Percentiles rank a stretch among this genome's conserved stretches.
Conservation (phyloP, 371 early-diverging fungal genomes). For the Syncephalastrum racemosum region DNA sequence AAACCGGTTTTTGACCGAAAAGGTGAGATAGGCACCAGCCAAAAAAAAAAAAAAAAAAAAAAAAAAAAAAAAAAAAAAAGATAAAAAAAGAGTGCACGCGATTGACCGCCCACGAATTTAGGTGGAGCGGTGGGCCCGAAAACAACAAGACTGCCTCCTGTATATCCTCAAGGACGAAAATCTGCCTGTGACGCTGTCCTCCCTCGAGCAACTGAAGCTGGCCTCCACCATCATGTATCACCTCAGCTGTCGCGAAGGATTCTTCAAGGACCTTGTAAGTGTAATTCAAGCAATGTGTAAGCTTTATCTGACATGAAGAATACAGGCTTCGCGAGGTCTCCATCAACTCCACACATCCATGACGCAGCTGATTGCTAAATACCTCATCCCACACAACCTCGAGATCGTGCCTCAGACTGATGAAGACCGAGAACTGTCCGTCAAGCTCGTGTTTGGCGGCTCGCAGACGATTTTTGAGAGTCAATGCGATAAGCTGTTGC, state of each 20-base stretch:
- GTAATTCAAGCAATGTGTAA: neutral
- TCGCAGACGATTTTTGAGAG: conserved; percentile 24
- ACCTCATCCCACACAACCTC: conserved; percentile 38
- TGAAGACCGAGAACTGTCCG: conserved; percentile 38
- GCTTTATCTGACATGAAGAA: neutral
- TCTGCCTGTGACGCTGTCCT: conserved; percentile 34
- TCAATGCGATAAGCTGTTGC: conserved; percentile 7
- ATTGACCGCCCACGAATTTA: conserved; percentile 16
- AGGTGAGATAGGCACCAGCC: too few species aligned
- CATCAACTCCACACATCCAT: conserved; percentile 50
- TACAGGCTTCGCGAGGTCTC: conserved; percentile 21
- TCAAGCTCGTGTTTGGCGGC: conserved; percentile 28
- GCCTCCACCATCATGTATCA: conserved; percentile 45
- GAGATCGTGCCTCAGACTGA: conserved; percentile 42
- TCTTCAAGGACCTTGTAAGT: conserved; percentile 40
- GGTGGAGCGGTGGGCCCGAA: conserved; percentile 59
- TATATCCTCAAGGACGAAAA: conserved; percentile 56
- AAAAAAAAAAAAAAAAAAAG: too few species aligned
- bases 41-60: too few species aligned
- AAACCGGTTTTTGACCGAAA: too few species aligned
- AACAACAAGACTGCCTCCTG: conserved; percentile 62
- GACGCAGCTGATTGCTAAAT: conserved; percentile 44
- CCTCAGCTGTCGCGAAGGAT: conserved; percentile 39
- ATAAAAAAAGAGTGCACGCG: too few species aligned
- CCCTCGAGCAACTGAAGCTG: conserved; percentile 50